These are phyloP conservation scores for Dryas integrifolia DNA, from an alignment of 331 rosid species.

Conservation along the genomic window DNA sequence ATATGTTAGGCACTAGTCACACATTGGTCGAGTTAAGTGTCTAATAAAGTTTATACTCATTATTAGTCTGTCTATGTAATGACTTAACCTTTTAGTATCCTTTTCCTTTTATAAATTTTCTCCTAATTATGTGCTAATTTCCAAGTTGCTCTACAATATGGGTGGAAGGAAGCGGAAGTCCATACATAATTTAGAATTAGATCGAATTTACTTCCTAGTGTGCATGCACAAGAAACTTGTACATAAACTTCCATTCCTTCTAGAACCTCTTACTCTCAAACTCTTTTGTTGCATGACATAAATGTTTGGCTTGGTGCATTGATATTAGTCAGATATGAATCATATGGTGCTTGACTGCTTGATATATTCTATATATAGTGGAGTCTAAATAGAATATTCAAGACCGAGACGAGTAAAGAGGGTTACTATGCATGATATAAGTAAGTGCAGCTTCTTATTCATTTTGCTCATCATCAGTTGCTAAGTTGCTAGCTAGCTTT, in stretches of 20 bases:
- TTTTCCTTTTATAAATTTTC: background rate
- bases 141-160: too few species aligned
- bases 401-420: background rate
- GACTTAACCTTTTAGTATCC: background rate
- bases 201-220: too few species aligned
- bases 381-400: conserved; percentile 13
- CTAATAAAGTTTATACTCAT: background rate
- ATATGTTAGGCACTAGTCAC: too few species aligned
- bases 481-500: background rate
- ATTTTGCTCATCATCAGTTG: background rate
- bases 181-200: too few species aligned
- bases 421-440: conserved; percentile 16
- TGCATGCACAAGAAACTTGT: too few species aligned
- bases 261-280: conserved; percentile 1
- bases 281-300: background rate
- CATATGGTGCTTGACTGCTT: background rate
- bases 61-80: background rate
- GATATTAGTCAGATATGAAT: conserved; percentile 13
- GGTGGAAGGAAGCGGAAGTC: too few species aligned
- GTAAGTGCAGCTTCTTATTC: background rate
- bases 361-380: conserved; percentile 2
- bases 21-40: too few species aligned
- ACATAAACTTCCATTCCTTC: too few species aligned
- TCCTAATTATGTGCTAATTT: background rate
- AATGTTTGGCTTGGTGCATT: background rate